A percentile compares a stretch with the other conserved stretches of the same genome.
These are phyloP conservation scores for Hyphopichia pseudoburtonii DNA, from an alignment of 1,139 yeast genomes.

Conservation along the genomic window DNA sequence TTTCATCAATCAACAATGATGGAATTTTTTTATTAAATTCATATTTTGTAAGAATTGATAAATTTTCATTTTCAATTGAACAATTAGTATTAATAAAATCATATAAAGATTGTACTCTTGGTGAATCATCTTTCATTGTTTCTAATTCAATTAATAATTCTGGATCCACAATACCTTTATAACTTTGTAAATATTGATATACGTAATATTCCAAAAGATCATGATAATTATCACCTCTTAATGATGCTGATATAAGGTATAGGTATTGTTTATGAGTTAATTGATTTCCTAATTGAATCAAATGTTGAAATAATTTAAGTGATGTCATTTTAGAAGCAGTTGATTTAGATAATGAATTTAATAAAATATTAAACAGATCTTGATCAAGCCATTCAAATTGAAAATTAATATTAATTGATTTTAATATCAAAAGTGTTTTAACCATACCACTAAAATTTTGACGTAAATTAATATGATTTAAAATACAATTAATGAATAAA, in stretches of 20 bases:
- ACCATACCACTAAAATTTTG: slow-evolving; percentile 39
- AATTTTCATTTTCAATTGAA: background rate
- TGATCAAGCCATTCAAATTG: slow-evolving; percentile 24
- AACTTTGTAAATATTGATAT: slow-evolving; percentile 23
- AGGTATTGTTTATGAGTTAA: slow-evolving; percentile 18
- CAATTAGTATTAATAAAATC: slow-evolving; percentile 5
- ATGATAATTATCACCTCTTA: slow-evolving; percentile 25
- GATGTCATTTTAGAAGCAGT: slow-evolving; percentile 31
- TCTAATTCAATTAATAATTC: slow-evolving; percentile 13
- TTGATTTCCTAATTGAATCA: slow-evolving; percentile 14
- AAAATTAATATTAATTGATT: slow-evolving; percentile 17
- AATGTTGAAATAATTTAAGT: slow-evolving; percentile 20
- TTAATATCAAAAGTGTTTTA: slow-evolving; percentile 21
- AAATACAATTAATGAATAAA: slow-evolving; percentile 36
- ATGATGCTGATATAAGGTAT: slow-evolving; percentile 25
- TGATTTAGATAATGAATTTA: slow-evolving; percentile 27
- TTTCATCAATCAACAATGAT: background rate
- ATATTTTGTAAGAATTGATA: background rate
- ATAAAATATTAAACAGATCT: slow-evolving; percentile 33
- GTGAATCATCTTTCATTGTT: background rate
- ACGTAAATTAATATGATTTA: slow-evolving; percentile 34
- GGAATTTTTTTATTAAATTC: background rate
- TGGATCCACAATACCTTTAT: slow-evolving; percentile 11
- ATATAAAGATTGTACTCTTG: background rate
- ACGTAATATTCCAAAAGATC: slow-evolving; percentile 29